Evolutionary conservation across 2,329 filamentous ascomycete species (phyloP).

Genomic region (Monilinia fructigena): DNA sequence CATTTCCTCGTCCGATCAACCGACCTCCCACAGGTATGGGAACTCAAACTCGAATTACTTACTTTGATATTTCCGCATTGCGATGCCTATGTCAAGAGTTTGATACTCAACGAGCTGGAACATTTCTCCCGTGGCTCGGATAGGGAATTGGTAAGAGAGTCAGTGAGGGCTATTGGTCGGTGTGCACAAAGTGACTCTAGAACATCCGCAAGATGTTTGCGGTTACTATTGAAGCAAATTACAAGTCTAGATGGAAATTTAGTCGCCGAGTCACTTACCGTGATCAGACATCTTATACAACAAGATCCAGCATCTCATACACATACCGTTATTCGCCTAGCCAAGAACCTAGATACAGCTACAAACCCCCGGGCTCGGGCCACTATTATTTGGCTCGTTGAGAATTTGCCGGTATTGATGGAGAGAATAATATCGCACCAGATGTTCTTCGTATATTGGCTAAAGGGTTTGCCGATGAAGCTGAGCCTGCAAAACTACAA

Average conservation of each 20-base stretch:
- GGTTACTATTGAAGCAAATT: conserved; percentile 80
- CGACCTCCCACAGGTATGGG: conserved; percentile 80
- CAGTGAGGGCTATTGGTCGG: conserved; percentile 87
- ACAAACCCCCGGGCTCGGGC: conserved; percentile 85
- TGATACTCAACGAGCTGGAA: conserved; percentile 89
- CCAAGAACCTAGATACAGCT: conserved; percentile 86
- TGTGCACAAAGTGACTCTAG: conserved; percentile 77
- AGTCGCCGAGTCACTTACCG: conserved; percentile 89
- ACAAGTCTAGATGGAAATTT: conserved; percentile 83
- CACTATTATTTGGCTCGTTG: conserved; percentile 95
- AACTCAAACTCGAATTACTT: conserved; percentile 85
- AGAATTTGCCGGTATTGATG: conserved; percentile 79
- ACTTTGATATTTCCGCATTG: conserved; percentile 88
- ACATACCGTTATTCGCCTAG: conserved; percentile 82
- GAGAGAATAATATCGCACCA: conserved; percentile 85
- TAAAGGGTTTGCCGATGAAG: conserved; percentile 80
- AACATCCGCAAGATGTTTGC: conserved; percentile 76
- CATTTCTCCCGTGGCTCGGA: conserved; percentile 82
- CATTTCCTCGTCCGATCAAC: conserved; percentile 85
- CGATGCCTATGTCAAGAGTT: conserved; percentile 70
- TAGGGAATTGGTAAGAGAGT: conserved; percentile 77
- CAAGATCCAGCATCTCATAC: conserved; percentile 78
- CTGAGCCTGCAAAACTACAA: conserved; percentile 83
- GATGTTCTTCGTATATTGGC: conserved; percentile 87
- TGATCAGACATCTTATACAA: conserved; percentile 93